Evolutionary conservation across 257 asterid genomes (phyloP).

Genomic region (Rauvolfia tetraphylla): DNA sequence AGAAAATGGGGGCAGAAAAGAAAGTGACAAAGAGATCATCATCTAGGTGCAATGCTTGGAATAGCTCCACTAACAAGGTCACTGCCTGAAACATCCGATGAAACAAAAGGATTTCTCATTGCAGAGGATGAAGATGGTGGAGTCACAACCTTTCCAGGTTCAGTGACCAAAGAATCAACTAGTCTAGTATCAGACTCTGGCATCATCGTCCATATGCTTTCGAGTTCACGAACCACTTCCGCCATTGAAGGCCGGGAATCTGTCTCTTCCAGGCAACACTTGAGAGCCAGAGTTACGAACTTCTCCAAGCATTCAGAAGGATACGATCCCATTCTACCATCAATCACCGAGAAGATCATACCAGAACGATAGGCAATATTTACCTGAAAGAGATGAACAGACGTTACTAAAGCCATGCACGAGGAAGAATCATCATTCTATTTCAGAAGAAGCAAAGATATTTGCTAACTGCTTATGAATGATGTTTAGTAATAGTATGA

Average conservation of each 20-base stretch:
- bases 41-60: constrained; percentile 31
- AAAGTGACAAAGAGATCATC: background rate
- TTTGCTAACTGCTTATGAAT: background rate
- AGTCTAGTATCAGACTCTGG: constrained; percentile 23
- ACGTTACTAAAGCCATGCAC: background rate
- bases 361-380: constrained; percentile 63
- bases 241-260: constrained; percentile 35
- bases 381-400: constrained; percentile 42
- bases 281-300: constrained; percentile 32
- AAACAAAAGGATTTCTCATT: constrained; percentile 21
- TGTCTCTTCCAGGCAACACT: constrained; percentile 33
- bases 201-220: constrained; percentile 26
- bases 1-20: background rate
- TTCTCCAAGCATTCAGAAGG: constrained; percentile 34
- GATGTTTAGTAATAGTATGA: background rate
- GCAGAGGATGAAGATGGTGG: constrained; percentile 19
- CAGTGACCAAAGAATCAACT: constrained; percentile 17
- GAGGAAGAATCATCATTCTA: background rate
- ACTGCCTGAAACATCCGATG: constrained; percentile 30
- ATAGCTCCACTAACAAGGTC: constrained; percentile 35
- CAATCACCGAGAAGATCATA: constrained; percentile 32
- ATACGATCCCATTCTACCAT: constrained; percentile 31
- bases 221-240: constrained; percentile 35
- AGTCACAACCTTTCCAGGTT: constrained; percentile 14
- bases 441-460: background rate